Evolutionary conservation across 2,329 filamentous ascomycete species (phyloP), one percentile per base, ranked within the genome.

Genomic region (Fusarium sp.): DNA sequence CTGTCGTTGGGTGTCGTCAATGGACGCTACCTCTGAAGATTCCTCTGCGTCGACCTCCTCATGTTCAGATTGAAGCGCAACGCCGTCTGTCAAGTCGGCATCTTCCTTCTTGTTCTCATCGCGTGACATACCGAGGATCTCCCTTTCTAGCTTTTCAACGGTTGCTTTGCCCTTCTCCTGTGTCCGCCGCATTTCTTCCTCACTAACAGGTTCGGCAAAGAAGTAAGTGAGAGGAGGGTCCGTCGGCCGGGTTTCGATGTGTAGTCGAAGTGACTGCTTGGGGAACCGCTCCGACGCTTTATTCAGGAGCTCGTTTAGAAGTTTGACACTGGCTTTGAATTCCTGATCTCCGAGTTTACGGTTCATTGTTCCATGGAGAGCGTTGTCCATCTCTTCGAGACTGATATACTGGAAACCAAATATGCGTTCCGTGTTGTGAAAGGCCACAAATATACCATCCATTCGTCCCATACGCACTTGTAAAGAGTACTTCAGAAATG

Each of bases 401-500:
- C 89, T 90, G 62, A 99, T 86, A 76, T 99, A 99, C 78, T 99
- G 96, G 78, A 99, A 99, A 7, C 96, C 96, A 76, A 99, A 99
- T 49, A 99, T 97, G 56, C 94, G 91, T 78, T 94, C 86, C 3
- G 94, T 92, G 77, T 99, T 99, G 82, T 99, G 96, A 77, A 90
- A 99, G 4, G 96, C 96, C 22, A 98, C 92, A 75, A 98, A 99
- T 49, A 98, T 97, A 54, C 96, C 96, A 76, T 99, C 95, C 96
- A 99, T 99, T 49, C 94, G 90, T 19, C 96, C 96, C 88, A 99
- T 96, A 44, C 96, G 92, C 27, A 95, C 96, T 79, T 99, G 96
- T 30, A 99, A 84, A 11, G 94, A 97, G 78, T 99, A 99, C 76
- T 99, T 99, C 56, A 99, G 83, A 81, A 99, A 95, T 0, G 95